Conservation (phyloP, 352 stramenopile genomes). For the Achlya hypogyna region DNA sequence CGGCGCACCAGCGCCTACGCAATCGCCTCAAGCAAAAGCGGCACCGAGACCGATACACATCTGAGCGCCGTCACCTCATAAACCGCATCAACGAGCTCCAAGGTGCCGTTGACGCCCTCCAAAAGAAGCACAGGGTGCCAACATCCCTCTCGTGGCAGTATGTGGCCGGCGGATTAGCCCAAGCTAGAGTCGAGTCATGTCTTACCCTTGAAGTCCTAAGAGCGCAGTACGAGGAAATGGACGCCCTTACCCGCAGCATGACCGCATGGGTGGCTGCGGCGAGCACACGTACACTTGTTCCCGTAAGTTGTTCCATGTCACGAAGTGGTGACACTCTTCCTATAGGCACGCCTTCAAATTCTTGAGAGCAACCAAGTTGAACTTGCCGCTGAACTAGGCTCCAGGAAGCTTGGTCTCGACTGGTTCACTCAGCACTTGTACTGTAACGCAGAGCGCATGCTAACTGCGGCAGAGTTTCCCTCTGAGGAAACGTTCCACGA, state of each 20-base stretch:
- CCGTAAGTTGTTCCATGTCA: not conserved
- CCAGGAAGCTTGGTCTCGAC: conserved; percentile 11
- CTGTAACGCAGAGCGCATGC: conserved; percentile 10
- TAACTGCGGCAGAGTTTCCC: not conserved
- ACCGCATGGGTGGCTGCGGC: not conserved
- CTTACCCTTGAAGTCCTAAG: not conserved
- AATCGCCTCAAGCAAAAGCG: conserved; percentile 2
- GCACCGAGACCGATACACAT: not conserved
- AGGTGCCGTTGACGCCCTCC: not conserved
- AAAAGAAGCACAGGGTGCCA: not conserved
- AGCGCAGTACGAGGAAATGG: not conserved
- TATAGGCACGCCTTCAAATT: not conserved
- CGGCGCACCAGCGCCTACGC: not conserved
- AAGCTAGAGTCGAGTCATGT: not conserved
- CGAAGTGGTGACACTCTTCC: not conserved
- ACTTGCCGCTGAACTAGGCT: not conserved
- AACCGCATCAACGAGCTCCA: not conserved
- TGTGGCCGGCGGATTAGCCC: not conserved
- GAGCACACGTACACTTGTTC: not conserved
- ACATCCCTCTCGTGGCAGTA: not conserved
- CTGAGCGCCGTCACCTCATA: not conserved
- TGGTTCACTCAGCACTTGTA: conserved; percentile 19
- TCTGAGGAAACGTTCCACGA: not conserved
- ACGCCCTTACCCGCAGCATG: not conserved
- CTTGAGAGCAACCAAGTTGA: conserved; percentile 1